Evolutionary conservation across 768 basidiomycete genomes (phyloP).

Genomic region (Lactarius deliciosus): DNA sequence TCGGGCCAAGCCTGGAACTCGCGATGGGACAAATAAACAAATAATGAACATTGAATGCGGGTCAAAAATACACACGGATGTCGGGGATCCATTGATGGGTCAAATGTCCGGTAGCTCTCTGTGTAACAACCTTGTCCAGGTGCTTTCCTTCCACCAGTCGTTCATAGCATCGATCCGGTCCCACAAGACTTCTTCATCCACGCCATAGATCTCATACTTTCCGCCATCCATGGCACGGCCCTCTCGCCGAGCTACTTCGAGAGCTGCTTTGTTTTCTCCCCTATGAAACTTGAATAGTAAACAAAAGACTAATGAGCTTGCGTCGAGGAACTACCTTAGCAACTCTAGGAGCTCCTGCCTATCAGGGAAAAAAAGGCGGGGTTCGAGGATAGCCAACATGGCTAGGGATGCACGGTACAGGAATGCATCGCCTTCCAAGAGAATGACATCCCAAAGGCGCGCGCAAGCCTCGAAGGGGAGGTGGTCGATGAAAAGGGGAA

Average conservation of each 20-base stretch:
- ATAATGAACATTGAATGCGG: slow-evolving; percentile 1
- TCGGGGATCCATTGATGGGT: slow-evolving; percentile 25
- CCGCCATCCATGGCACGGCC: slow-evolving; percentile 60
- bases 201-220: slow-evolving; percentile 83
- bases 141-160: slow-evolving; percentile 92
- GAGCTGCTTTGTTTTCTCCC: slow-evolving; percentile 79
- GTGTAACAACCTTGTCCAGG: slow-evolving; percentile 79
- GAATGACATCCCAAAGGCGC: slow-evolving; percentile 82
- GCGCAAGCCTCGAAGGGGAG: slow-evolving; percentile 91
- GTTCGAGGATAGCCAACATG: slow-evolving; percentile 78
- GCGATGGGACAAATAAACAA: background rate
- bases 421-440: slow-evolving; percentile 90
- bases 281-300: slow-evolving; percentile 38
- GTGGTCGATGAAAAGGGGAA: slow-evolving; percentile 79
- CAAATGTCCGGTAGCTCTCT: slow-evolving; percentile 80
- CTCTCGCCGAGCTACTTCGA: slow-evolving; percentile 80
- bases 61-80: slow-evolving; percentile 2
- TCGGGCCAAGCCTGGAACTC: background rate
- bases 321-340: slow-evolving; percentile 50
- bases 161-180: slow-evolving; percentile 78
- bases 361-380: slow-evolving; percentile 87
- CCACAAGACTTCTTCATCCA: slow-evolving; percentile 85
- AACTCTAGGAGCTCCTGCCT: slow-evolving; percentile 72
- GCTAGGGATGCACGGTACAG: slow-evolving; percentile 83
- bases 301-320: slow-evolving; percentile 12